phyloP scores from a whole-genome alignment of 2,329 filamentous ascomycete genomes.

The Beauveria pseudobassiana region DNA sequence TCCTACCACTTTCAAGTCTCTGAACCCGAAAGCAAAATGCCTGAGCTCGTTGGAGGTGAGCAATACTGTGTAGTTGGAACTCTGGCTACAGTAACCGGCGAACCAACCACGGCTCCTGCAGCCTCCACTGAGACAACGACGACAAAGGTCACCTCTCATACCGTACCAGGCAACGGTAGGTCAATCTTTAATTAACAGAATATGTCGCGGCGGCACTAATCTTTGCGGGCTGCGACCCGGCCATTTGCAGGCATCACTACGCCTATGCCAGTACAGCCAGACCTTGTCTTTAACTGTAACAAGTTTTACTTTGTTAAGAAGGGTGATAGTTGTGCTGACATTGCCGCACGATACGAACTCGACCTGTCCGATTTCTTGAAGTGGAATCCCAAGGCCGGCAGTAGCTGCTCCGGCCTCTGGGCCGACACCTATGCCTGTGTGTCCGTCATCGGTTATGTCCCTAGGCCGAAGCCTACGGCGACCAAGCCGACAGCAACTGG shows the following conservation, averaged over 20 bases:
- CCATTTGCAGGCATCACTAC: slow-evolving; percentile 10
- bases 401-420: slow-evolving; percentile 10
- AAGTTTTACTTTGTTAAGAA: slow-evolving; percentile 11
- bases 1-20: background rate
- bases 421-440: slow-evolving; percentile 12
- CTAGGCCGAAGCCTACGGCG: background rate
- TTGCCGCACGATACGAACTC: background rate
- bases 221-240: background rate
- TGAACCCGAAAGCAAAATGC: background rate
- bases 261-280: slow-evolving; percentile 11
- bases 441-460: background rate
- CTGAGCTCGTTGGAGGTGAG: background rate
- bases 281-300: slow-evolving; percentile 12
- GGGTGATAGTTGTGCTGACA: background rate
- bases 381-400: slow-evolving; percentile 13
- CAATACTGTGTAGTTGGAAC: background rate
- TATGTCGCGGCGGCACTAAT: background rate
- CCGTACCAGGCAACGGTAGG: background rate
- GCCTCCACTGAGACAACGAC: background rate
- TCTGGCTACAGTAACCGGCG: background rate
- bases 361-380: background rate
- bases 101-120: background rate
- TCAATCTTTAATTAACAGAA: background rate
- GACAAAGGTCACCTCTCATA: background rate
- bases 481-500: background rate